Evolutionary conservation across 805 yeast genomes (phyloP), one percentile per base, ranked within the genome.

Genomic region (Candida railenensis): DNA sequence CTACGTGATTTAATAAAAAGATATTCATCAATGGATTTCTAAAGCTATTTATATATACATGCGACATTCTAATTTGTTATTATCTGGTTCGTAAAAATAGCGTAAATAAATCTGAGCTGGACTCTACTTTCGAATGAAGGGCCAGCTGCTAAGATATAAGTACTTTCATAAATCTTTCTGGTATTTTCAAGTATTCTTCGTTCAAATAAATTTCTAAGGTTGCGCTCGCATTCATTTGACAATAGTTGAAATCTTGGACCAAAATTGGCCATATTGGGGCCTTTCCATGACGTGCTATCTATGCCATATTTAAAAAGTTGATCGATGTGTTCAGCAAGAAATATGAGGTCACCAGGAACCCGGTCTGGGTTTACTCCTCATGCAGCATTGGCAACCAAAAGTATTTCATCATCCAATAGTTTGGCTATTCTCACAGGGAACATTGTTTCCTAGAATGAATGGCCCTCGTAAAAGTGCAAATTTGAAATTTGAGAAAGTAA

Each of bases 61-160:
- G n/a, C n/a, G n/a, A n/a, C n/a, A n/a, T n/a, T n/a, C n/a, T n/a
- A n/a, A n/a, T n/a, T n/a, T n/a, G n/a, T n/a, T n/a, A n/a, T n/a
- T n/a, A n/a, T n/a, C n/a, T n/a, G n/a, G n/a, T n/a, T n/a, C n/a
- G n/a, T n/a, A n/a, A n/a, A n/a, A n/a, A n/a, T 53, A 4, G 69
- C 54, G 49, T 82, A 65, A 40, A 92, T 71, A 74, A 84, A 74
- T 47, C 96, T 75, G 15, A 85, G 86, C 68, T 92, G 98, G 0
- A 97, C 96, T 56, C 97, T 76, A 2, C 88, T 80, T 69, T 92
- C 99, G 65, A 85, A 92, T 1, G 97, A 88, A 3, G 99, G 98
- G 0, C 99, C 99, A 4, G 94, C 80, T 5, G 84, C 96, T 65
- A 79, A 91, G 44, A 78, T 79, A 59, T 92, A 92, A 1, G 83